Evolutionary conservation across 2,329 filamentous ascomycete species (phyloP), one percentile per base, ranked within the genome.

Genomic region (Fusarium succisae): DNA sequence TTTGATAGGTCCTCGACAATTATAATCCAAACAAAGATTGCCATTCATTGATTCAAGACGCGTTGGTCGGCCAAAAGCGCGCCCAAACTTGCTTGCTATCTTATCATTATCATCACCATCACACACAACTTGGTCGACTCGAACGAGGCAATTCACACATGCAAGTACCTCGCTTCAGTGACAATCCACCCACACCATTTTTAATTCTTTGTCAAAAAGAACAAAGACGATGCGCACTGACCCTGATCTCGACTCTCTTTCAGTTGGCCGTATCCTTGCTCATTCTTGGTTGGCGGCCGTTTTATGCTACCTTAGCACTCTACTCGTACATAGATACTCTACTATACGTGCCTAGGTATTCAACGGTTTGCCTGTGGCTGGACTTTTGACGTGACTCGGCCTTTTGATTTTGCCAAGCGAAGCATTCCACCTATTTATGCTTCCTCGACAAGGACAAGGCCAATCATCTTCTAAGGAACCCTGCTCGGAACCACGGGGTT

Each of bases 1-100:
- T 37, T 39, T 77, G 75, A 79, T 79, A 79, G 78, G 78, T 38
- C 58, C 24, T 18, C 35, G 62, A 51, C 51, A 45, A 69, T 56
- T 59, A 35, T 57, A 72, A 73, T 70, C 72, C 69, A 79, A 79
- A 77, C 69, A 76, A 73, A 56, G 35, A 51, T 47, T 47, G 55
- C 38, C 43, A 58, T 45, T 35, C 30, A 58, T 41, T 35, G 26
- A 58, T 51, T 26, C 30, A 44, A 68, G 60, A 58, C 75, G 69
- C 69, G 76, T 73, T 56, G 62, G 45, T 50, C 28, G 13, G 26
- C 43, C 50, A 53, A 64, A 72, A 64, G 53, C 71, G 76, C 67
- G 69, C 69, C 69, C 53, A 60, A 54, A 56, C 26, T 58, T 60
- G 54, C 26, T 57, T 59, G 54, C 20, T 50, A 24, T 50, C 44